Percentiles rank a stretch among this genome's conserved stretches.
Evolutionary conservation across 371 early-diverging fungal species (phyloP).

Genomic region (Syncephalastrum monosporum): DNA sequence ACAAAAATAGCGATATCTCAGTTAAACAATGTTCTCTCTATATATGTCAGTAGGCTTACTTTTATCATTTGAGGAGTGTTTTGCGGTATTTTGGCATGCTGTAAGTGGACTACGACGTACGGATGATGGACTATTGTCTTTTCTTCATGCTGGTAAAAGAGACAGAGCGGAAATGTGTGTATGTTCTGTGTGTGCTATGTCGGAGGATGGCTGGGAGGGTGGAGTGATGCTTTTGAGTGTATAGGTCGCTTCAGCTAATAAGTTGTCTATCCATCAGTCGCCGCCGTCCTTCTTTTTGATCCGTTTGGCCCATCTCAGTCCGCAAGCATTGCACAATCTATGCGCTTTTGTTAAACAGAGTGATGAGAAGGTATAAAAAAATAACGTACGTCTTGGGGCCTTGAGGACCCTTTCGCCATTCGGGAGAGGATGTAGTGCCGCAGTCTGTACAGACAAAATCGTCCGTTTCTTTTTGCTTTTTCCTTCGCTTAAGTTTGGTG

Average conservation of each 20-base stretch:
- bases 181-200: neutral
- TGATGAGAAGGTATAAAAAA: neutral
- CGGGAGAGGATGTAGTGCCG: slow-evolving; percentile 77
- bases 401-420: slow-evolving; percentile 83
- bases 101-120: too few relatives aligned
- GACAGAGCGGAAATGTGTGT: neutral
- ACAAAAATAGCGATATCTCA: too few relatives aligned
- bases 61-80: too few relatives aligned
- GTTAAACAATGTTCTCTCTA: too few relatives aligned
- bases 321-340: slow-evolving; percentile 59
- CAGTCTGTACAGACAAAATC: slow-evolving; percentile 51
- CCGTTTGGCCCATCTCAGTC: slow-evolving; percentile 43
- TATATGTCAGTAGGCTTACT: too few relatives aligned
- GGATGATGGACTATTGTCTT: too few relatives aligned
- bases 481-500: slow-evolving; percentile 4
- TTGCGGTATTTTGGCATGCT: too few relatives aligned
- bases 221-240: too few relatives aligned
- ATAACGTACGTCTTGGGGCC: slow-evolving; percentile 63
- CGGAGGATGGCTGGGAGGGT: slow-evolving; percentile 2
- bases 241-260: too few relatives aligned
- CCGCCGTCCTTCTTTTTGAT: slow-evolving; percentile 7
- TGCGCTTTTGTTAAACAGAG: neutral
- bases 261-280: slow-evolving; percentile 1
- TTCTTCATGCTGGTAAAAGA: slow-evolving; percentile 2
- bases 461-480: slow-evolving; percentile 8